Base-by-base conservation (phyloP, 2,329 filamentous ascomycete species). In the Alternaria metachromatica region DNA sequence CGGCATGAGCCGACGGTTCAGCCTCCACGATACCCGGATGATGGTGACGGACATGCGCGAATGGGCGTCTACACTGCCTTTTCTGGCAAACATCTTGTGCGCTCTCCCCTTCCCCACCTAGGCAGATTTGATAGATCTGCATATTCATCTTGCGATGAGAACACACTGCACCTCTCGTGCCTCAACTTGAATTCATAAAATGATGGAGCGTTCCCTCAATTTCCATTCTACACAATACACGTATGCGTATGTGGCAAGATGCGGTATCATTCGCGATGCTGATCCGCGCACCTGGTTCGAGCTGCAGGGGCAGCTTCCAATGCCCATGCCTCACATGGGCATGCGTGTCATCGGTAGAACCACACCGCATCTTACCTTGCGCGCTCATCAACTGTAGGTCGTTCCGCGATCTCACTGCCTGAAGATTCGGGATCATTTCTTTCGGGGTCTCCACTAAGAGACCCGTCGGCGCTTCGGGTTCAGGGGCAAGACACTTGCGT, bases 241-340 rank as follows among this genome's bases (percentile, higher is more conserved):
- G 12, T 4, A 20, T 13, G 33, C 15, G 18, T 43, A 25, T 4
- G 41, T 23, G 21, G 18, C 41, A 15, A 33, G 23, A 57, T 23
- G 43, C 55, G 20, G 44, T 48, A 44, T 58, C 44, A 23, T 7
- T 48, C 25, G 13, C 12, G 8, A 46, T 21, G 53, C 30, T 46
- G 20, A 28, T 33, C 51, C 58, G 30, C 33, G 45, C 30, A 56
- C 51, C 58, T 49, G 58, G 44, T 61, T 44, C 41, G 46, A 25
- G n/a, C 20, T 58, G 25, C 59, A 53, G 18, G 30, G 23, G 57
- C 37, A 23, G 49, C 9, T 37, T 53, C 49, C 20, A 53, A 30
- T 53, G 60, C 49, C 20, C 41, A 30, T 53, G 60, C 46, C 50
- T 57, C 54, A 48, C 46, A 48, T 37, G 33, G 33, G 33, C 50